Base-by-base conservation (phyloP, 345 rosid species). In the Ceriops tagal region DNA sequence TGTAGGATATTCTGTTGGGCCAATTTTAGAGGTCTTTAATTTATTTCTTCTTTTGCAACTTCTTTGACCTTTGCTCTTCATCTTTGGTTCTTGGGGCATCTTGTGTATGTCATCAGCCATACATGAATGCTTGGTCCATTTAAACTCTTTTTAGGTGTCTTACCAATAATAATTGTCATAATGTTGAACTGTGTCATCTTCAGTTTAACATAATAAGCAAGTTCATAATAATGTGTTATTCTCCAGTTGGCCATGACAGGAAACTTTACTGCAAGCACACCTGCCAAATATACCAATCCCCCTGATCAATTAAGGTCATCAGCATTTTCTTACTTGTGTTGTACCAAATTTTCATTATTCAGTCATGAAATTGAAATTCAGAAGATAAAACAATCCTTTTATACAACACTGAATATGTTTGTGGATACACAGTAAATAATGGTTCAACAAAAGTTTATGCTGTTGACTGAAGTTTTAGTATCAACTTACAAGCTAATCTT, bases 91-190 rank as follows among this genome's bases (percentile, higher is more conserved):
- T 24, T 26, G 30, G 57, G 61, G 64, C 59, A 61, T 68, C 15
- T 66, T 43, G 47, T 56, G 59, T 57, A 61, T 57, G 55, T 43
- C 18, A 13, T 43, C 19, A 32, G 52, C 58, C 67, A 72, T 62
- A 27, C 56, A 73, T 49, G 22, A 28, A 31, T 66, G 75, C 53
- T 67, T 55, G 64, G 74, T 73, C 73, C 35, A 74, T 64, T 77
- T 73, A 67, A 73, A 58, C 68, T 52, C 53, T 24, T 24, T 59
- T 65, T 43, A 66, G 43, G 16, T 73, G 64, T 47, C 26, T 55
- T 59, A 24, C 49, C 19, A 43, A 43, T 13, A 43, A 43, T 13
- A 43, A 18, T 61, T 62, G 64, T 59, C 43, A 53, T 30, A 32
- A 16, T 39, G 16, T 56, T 55, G 58, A 27, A 28, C 11, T 35